These are phyloP conservation scores for Cordyceps farinosa DNA, from an alignment of 2,329 filamentous ascomycete genomes.

Conservation along the genomic window DNA sequence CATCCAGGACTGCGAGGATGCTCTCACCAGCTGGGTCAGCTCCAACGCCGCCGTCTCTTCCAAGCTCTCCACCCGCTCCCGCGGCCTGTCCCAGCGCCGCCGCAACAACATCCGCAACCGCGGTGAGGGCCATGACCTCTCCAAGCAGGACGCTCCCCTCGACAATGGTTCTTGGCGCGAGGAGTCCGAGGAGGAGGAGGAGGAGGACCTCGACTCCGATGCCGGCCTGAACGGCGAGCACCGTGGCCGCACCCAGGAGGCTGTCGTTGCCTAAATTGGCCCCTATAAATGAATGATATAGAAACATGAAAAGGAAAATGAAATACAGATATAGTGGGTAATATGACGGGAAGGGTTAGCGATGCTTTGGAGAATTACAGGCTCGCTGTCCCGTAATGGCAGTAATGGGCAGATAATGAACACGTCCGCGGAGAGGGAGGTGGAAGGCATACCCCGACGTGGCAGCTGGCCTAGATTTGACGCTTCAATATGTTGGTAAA, in stretches of 20 bases:
- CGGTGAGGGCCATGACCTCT: conserved; percentile 76
- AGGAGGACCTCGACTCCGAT: conserved; percentile 56
- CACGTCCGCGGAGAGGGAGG: conserved; percentile 1
- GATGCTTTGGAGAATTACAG: conserved; percentile 3
- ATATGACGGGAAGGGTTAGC: conserved; percentile 10
- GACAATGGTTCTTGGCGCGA: conserved; percentile 79
- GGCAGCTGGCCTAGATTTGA: conserved; percentile 14
- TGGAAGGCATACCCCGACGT: conserved; percentile 17
- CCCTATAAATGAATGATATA: conserved; percentile 1
- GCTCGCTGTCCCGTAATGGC: conserved; percentile 14
- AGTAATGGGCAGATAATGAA: conserved; percentile 12
- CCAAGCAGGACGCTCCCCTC: conserved; percentile 74
- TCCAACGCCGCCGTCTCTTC: conserved; percentile 85
- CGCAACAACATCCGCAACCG: conserved; percentile 66
- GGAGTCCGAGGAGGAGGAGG: conserved; percentile 63
- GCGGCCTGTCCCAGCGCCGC: conserved; percentile 81
- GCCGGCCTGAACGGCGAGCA: conserved; percentile 53
- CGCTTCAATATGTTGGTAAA: conserved; percentile 16
- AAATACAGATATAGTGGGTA: conserved; percentile 13
- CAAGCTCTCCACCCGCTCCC: conserved; percentile 81
- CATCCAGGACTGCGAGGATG: conserved; percentile 97
- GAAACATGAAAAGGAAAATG: background rate
- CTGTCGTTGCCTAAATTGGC: conserved; percentile 40
- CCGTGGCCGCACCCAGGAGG: conserved; percentile 53
- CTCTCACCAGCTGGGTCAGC: conserved; percentile 94